Base-by-base conservation (phyloP, 768 basidiomycete genomes). In the Ephemerocybe angulata region DNA sequence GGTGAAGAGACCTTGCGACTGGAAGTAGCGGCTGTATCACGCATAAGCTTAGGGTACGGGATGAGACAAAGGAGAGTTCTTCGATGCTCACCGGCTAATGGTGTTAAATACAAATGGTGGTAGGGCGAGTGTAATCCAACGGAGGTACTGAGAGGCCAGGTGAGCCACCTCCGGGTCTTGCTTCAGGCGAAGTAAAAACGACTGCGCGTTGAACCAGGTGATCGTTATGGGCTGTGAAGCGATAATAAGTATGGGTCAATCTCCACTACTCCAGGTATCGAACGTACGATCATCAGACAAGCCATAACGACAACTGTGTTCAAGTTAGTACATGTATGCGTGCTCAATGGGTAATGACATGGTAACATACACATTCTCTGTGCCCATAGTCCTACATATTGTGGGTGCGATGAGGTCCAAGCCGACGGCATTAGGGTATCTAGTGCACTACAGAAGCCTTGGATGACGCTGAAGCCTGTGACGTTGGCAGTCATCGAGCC, bases 371-470 rank as follows among this genome's bases (percentile, higher is more conserved):
- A 74, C 89, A 92, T 93, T 59, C 94, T 76, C 67, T 95, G 93
- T 8, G 88, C 71, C 94, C 94, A 96, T 7, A 96, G 76, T 6
- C 94, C 94, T 10, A 98, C 91, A 10, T 92, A 77, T 15, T 86
- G 72, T 0, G 94, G 96, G 28, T 87, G 84, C 1, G 85, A 65
- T 2, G 93, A 93, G 0, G 97, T 95, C 94, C 91, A 99, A 15
- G 96, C 94, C 37, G 91, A 84, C 0, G 97, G 96, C 8, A 98
- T 83, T 62, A 99, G 80, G 0, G 95, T 95, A 67, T 99, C 97
- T n/a, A 99, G 82, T 0, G 92, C 86, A 48, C 88, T 90, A 6
- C 83, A 75, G 52, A 96, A 83, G 19, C 93, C 93, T 59, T 88
- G 87, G 5, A 94, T 73, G 53, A 96, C 85, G 58, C 86, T 88